These are phyloP conservation scores for Tetrahymena elliotti DNA, from an alignment of 73 alveolate species.

Conservation along the genomic window DNA sequence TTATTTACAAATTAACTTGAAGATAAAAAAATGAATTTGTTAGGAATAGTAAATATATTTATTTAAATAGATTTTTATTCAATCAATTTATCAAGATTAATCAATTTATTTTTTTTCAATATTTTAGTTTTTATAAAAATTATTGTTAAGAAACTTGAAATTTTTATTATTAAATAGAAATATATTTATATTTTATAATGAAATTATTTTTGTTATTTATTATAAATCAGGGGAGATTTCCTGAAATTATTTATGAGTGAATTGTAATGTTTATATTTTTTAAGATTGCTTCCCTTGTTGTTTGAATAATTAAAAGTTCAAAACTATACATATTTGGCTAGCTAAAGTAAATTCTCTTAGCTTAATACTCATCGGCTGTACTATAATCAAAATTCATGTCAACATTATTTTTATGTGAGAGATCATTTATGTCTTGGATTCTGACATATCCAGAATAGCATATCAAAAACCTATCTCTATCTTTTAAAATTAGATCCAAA, in stretches of 20 bases:
- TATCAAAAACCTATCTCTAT: not conserved
- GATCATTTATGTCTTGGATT: not conserved
- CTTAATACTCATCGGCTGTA: not conserved
- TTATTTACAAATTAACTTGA: no score
- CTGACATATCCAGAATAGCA: not conserved
- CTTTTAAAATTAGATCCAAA: not conserved
- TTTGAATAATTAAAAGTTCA: not conserved
- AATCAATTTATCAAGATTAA: no score
- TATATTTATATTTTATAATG: no score
- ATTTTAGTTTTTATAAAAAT: no score
- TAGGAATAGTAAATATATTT: no score
- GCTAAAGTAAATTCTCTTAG: not conserved
- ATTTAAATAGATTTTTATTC: no score
- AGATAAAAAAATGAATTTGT: no score
- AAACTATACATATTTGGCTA: not conserved
- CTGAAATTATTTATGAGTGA: not conserved
- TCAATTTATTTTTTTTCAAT: no score
- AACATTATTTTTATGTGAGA: not conserved
- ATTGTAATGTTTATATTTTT: not conserved
- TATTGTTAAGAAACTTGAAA: no score
- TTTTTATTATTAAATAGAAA: no score
- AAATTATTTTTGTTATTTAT: no score
- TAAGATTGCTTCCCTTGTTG: not conserved
- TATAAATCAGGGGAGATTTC: not conserved
- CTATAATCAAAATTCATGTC: not conserved